Base-by-base conservation (phyloP, 441 rosid genomes). In the Melastoma candidum region DNA sequence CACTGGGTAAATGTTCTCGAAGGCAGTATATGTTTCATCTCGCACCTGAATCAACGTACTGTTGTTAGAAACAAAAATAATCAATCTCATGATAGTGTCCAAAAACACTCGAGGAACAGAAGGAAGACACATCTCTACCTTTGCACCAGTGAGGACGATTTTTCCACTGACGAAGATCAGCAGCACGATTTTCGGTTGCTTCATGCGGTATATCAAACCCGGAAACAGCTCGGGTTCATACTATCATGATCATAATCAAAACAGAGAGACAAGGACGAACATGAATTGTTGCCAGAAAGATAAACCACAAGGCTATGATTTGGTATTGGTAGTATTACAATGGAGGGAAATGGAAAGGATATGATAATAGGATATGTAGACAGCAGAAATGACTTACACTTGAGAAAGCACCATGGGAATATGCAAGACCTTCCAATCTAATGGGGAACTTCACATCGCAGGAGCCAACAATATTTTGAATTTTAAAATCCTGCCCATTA, bases 221-320 rank as follows among this genome's bases (percentile, higher is more conserved):
- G 85, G 90, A 59, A 85, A 85, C 46, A 85, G 80, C 52, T 85
- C 82, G 3, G 95, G 95, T 65, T 83, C 95, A 67, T 85, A 83
- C 90, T 82, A 83, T 60, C 67, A 17, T 17, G 22, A 17, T 17
- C 22, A 53, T 36, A 39, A 49, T 36, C 26, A 43, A 24, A 41
- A 39, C 51, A 43, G 44, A 12, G 41, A 52, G 26, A 52, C 11
- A 52, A 29, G 55, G 6, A 41, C 29, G 8, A 29, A 1, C 12
- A 49, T 29, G 7, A 12, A 49, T 11, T 22, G 11, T 12, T 22
- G 32, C 32, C 10, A 12, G 39, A 11, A 9, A 26, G 13, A 49
- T 17, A 3, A 25, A 25, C 12, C 27, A 1, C 4, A 52, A 32
- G 7, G 41, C 41, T 32, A 32, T 4, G 7, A 32, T 32, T 32